A percentile compares a stretch with the other conserved stretches of the same genome.
These are phyloP conservation scores for Cystobasidium ongulense DNA, from an alignment of 768 basidiomycete species.

Conservation along the genomic window DNA sequence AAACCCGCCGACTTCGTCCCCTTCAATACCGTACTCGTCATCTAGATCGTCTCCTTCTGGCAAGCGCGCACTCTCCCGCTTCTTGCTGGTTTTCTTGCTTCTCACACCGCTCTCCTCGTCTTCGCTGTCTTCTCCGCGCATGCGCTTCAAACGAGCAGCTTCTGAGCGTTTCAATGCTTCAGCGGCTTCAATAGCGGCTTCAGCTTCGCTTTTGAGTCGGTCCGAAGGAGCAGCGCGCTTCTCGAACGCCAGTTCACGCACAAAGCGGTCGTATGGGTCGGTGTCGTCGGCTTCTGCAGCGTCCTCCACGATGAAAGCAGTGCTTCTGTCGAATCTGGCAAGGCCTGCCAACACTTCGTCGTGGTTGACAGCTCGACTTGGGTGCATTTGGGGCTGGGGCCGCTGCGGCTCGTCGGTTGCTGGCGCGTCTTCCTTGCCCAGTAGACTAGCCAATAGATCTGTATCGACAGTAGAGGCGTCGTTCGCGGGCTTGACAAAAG, in stretches of 20 bases:
- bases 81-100: constrained; percentile 51
- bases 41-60: constrained; percentile 74
- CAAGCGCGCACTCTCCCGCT: constrained; percentile 40
- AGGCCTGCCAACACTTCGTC: constrained; percentile 15
- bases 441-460: constrained; percentile 41
- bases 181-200: constrained; percentile 78
- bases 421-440: constrained; percentile 32
- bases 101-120: constrained; percentile 54
- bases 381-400: constrained; percentile 18
- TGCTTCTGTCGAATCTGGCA: not conserved
- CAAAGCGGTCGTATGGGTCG: constrained; percentile 80
- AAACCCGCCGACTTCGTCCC: constrained; percentile 34
- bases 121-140: constrained; percentile 65
- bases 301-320: not conserved
- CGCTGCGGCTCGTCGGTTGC: not conserved
- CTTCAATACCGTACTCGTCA: constrained; percentile 57
- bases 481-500: constrained; percentile 35
- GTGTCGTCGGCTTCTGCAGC: constrained; percentile 37
- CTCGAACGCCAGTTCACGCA: constrained; percentile 86
- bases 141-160: constrained; percentile 63
- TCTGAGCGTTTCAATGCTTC: constrained; percentile 80
- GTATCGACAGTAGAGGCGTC: constrained; percentile 37
- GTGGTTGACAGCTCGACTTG: not conserved
- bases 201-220: constrained; percentile 91
- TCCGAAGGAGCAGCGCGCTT: constrained; percentile 88